These are phyloP conservation scores for Clathrus columnatus DNA, from an alignment of 768 basidiomycete genomes.

Conservation along the genomic window DNA sequence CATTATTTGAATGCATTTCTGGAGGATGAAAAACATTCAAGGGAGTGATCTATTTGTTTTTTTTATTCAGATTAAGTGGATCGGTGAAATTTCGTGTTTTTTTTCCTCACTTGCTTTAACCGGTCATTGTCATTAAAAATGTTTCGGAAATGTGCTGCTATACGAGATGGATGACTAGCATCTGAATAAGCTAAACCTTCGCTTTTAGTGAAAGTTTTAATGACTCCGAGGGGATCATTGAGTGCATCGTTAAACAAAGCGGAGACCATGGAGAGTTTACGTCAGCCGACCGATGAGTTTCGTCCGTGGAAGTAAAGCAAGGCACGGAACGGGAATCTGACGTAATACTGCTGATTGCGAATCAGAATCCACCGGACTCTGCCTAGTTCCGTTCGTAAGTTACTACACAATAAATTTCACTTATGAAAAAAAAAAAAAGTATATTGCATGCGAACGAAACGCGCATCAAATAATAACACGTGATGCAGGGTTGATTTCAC, in stretches of 20 bases:
- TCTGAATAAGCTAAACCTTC: conserved; percentile 7
- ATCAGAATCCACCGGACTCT: neutral
- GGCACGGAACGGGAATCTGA: neutral
- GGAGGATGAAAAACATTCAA: conserved; percentile 43
- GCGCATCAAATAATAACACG: neutral
- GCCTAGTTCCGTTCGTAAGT: neutral
- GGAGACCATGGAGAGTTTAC: conserved; percentile 38
- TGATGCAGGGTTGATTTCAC: neutral
- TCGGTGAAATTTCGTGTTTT: conserved; percentile 2
- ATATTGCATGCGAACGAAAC: neutral
- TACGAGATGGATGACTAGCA: conserved; percentile 32
- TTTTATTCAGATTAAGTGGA: neutral
- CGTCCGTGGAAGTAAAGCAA: too few relatives aligned
- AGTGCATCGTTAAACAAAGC: conserved; percentile 40
- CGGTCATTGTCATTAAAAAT: conserved; percentile 34
- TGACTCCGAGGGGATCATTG: conserved; percentile 36
- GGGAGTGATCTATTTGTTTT: conserved; percentile 43
- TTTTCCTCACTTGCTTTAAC: conserved; percentile 29
- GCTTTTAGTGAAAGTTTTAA: conserved; percentile 36
- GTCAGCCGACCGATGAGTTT: too few relatives aligned
- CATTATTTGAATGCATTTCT: conserved; percentile 31
- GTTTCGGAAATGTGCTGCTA: conserved; percentile 37
- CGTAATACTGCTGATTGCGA: neutral
- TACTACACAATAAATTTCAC: neutral
- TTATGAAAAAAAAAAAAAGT: too few relatives aligned